phyloP scores from a whole-genome alignment of 208 protist species.

The Crithidia acanthocephali region DNA sequence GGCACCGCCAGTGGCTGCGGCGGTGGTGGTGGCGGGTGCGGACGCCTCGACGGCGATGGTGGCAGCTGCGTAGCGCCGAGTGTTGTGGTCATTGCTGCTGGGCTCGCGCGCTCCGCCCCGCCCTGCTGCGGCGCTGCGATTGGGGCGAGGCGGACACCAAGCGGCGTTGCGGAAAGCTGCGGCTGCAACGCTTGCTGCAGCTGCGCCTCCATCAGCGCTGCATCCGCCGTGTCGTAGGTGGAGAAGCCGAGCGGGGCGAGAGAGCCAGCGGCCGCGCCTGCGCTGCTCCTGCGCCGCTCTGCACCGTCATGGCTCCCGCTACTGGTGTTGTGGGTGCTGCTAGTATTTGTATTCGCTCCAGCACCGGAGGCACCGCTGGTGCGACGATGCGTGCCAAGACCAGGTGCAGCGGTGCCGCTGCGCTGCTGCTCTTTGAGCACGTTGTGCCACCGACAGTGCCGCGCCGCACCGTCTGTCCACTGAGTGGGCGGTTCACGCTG shows the following conservation, averaged over 20 bases:
- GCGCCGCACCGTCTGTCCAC: slow-evolving; percentile 9
- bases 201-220: slow-evolving; percentile 21
- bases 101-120: not conserved
- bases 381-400: slow-evolving; percentile 7
- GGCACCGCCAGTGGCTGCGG: not conserved
- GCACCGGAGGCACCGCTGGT: slow-evolving; percentile 5
- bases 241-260: slow-evolving; percentile 40
- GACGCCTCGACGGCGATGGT: not conserved
- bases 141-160: slow-evolving; percentile 26
- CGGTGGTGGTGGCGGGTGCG: not conserved
- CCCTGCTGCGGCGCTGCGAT: not conserved
- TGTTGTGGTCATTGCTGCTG: no score
- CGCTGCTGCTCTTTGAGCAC: slow-evolving; percentile 24
- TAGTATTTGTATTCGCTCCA: not conserved
- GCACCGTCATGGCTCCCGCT: not conserved
- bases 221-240: slow-evolving; percentile 43
- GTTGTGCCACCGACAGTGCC: slow-evolving; percentile 15
- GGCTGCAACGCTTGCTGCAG: slow-evolving; percentile 19
- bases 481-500: slow-evolving; percentile 11
- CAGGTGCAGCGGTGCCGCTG: slow-evolving; percentile 1
- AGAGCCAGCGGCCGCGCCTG: not conserved
- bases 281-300: not conserved
- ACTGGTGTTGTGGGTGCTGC: not conserved
- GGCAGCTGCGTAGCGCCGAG: not conserved
- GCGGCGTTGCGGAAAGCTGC: slow-evolving; percentile 21